Evolutionary conservation across 2,329 filamentous ascomycete species (phyloP), one percentile per base, ranked within the genome.

Genomic region (Camillea tinctor): DNA sequence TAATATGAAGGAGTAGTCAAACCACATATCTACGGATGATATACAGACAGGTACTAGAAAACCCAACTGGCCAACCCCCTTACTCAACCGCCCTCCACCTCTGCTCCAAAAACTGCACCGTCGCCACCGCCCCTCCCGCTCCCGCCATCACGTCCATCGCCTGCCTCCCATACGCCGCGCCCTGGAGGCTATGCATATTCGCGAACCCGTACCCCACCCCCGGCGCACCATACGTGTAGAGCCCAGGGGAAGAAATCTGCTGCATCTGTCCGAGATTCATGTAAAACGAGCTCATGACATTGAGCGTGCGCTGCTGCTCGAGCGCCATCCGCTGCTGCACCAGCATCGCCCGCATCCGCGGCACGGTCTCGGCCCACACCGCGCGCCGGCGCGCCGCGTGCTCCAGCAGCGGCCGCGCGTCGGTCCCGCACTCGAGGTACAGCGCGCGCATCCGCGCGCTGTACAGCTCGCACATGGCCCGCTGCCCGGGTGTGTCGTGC

Each of bases 381-480:
- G 55, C 15, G 4, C 70, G 73, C 1, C 73, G 66, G 50, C 68
- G 68, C 15, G 60, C 65, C 1, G 73, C 69, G 3, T 63, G 60
- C 1, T 58, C 53, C 0, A 76, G 60, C 26, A 79, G 63, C 1
- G 59, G 62, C 17, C 58, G 23, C 1, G 62, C 54, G 4, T 71
- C 61, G 0, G 70, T 65, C 36, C 74, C 74, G 2, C 74, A 73
- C 22, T 72, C 64, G 1, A 57, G 59, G 61, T 75, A 77, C 0
- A 75, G 54, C 0, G 60, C 53, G 6, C 76, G 72, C 71, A 78
- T 77, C 11, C 74, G 74, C 22, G 69, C 66, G 4, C 73, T 76
- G 59, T 75, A 78, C 50, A 77, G 61, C 52, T 77, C 74, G 62
- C 76, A 77, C 67, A 77, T 73, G 2, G 64, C 61, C 13, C 26